A percentile compares a stretch with the other conserved stretches of the same genome.
Evolutionary conservation across 2,329 filamentous ascomycete genomes (phyloP).

Genomic region (Trichoderma breve): DNA sequence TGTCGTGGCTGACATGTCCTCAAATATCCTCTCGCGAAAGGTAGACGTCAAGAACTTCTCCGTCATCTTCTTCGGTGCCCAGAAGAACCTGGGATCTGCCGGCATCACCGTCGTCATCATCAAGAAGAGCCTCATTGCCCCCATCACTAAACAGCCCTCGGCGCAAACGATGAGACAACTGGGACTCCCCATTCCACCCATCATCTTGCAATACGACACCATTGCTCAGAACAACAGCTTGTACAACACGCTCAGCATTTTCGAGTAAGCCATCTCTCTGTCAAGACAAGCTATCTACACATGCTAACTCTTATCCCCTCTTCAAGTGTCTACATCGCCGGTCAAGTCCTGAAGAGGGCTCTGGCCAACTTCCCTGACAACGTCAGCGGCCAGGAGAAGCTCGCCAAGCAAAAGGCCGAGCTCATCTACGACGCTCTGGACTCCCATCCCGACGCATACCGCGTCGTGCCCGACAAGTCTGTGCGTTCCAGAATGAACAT

Average conservation of each 20-base stretch:
- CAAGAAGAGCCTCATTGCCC: constrained; percentile 75
- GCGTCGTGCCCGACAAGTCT: constrained; percentile 69
- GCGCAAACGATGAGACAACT: constrained; percentile 65
- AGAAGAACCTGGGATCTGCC: constrained; percentile 88
- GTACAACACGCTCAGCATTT: constrained; percentile 95
- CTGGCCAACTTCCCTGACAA: constrained; percentile 64
- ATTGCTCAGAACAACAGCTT: constrained; percentile 91
- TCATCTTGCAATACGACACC: constrained; percentile 78
- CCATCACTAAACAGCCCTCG: constrained; percentile 62
- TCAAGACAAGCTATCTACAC: background rate
- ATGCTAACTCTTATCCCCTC: background rate
- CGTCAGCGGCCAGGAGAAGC: constrained; percentile 71
- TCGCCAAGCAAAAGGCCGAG: constrained; percentile 71
- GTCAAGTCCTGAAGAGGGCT: constrained; percentile 80
- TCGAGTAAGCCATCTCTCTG: constrained; percentile 58
- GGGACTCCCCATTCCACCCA: constrained; percentile 72
- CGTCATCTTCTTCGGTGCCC: constrained; percentile 85
- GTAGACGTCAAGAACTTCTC: constrained; percentile 78
- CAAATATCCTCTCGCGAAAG: constrained; percentile 82
- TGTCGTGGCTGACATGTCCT: constrained; percentile 90
- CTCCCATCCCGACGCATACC: constrained; percentile 68
- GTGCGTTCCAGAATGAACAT: constrained; percentile 91
- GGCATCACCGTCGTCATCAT: constrained; percentile 86
- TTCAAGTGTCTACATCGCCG: constrained; percentile 76
- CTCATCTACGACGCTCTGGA: constrained; percentile 78